Percentiles rank a stretch among this genome's conserved stretches.
phyloP scores from a whole-genome alignment of 2,329 filamentous ascomycete species.

The Cladophialophora immunda region DNA sequence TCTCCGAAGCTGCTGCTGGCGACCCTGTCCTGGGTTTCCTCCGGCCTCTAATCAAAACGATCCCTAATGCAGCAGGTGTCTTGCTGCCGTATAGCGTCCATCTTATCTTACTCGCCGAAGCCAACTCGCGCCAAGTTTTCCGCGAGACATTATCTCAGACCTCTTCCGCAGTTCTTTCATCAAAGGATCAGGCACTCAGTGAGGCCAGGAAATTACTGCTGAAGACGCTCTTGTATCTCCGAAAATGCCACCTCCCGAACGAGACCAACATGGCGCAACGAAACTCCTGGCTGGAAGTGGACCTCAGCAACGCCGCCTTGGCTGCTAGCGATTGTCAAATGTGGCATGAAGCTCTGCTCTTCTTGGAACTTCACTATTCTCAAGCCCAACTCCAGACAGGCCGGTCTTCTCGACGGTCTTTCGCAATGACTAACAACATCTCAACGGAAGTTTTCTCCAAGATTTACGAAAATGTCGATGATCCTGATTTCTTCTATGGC shows the following conservation, averaged over 20 bases:
- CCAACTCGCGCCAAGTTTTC: constrained; percentile 67
- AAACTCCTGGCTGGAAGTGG: constrained; percentile 83
- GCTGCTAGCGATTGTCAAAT: constrained; percentile 82
- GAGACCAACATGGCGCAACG: constrained; percentile 83
- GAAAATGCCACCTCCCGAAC: constrained; percentile 76
- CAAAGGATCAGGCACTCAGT: constrained; percentile 49
- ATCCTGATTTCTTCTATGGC: constrained; percentile 96
- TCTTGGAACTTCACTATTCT: constrained; percentile 76
- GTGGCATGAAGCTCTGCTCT: constrained; percentile 84
- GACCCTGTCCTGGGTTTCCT: constrained; percentile 76
- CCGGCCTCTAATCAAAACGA: constrained; percentile 69
- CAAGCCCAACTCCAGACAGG: constrained; percentile 56
- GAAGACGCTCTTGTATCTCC: constrained; percentile 84
- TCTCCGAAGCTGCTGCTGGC: constrained; percentile 67
- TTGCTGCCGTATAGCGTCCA: constrained; percentile 87
- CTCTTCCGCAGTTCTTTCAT: constrained; percentile 60
- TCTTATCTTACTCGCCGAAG: constrained; percentile 73
- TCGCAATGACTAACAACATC: constrained; percentile 61
- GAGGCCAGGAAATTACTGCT: constrained; percentile 77
- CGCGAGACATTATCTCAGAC: constrained; percentile 72
- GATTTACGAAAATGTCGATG: constrained; percentile 92
- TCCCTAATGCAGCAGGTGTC: constrained; percentile 75
- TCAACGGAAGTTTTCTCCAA: constrained; percentile 75
- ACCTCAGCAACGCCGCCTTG: constrained; percentile 73
- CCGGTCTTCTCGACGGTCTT: constrained; percentile 71